phyloP scores from a whole-genome alignment of 1,139 yeast species.

The Yamadazyma sp. region DNA sequence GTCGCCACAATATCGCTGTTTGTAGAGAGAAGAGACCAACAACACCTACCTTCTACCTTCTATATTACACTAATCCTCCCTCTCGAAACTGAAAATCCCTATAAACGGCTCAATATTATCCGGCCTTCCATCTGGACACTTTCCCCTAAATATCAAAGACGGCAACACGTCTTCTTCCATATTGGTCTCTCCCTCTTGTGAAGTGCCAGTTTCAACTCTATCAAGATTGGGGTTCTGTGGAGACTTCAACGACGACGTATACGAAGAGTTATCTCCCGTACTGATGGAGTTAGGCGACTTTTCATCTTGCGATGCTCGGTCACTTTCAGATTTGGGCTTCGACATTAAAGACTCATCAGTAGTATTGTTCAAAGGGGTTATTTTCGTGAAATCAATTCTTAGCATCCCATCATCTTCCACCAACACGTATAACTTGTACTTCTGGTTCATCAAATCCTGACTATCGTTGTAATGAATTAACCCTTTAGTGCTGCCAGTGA shows the following conservation, averaged over 20 bases:
- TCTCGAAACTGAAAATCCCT: constrained; percentile 56
- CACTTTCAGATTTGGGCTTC: constrained; percentile 1
- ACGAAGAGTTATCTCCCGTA: constrained; percentile 17
- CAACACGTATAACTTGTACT: constrained; percentile 53
- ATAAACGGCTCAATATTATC: constrained; percentile 56
- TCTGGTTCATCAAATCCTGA: constrained; percentile 47
- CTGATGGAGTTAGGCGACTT: constrained; percentile 16
- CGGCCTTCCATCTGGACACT: constrained; percentile 55
- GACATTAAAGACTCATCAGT: constrained; percentile 11
- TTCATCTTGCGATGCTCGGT: constrained; percentile 8
- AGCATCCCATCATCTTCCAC: constrained; percentile 50
- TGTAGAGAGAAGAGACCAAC: too few species aligned
- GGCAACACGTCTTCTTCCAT: constrained; percentile 39
- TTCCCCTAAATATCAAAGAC: constrained; percentile 49
- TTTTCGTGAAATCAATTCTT: constrained; percentile 55
- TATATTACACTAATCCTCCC: constrained; percentile 25
- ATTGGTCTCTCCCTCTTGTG: constrained; percentile 12
- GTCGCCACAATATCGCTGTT: constrained; percentile 44
- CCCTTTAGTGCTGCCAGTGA: constrained; percentile 54
- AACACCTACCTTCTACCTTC: too few species aligned
- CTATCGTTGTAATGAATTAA: constrained; percentile 51
- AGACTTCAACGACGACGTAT: constrained; percentile 16
- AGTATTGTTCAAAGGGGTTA: constrained; percentile 27
- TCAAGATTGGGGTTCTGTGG: constrained; percentile 12
- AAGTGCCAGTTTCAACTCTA: constrained; percentile 12